Evolutionary conservation across 441 rosid genomes (phyloP).

Genomic region (Daphne laureola): DNA sequence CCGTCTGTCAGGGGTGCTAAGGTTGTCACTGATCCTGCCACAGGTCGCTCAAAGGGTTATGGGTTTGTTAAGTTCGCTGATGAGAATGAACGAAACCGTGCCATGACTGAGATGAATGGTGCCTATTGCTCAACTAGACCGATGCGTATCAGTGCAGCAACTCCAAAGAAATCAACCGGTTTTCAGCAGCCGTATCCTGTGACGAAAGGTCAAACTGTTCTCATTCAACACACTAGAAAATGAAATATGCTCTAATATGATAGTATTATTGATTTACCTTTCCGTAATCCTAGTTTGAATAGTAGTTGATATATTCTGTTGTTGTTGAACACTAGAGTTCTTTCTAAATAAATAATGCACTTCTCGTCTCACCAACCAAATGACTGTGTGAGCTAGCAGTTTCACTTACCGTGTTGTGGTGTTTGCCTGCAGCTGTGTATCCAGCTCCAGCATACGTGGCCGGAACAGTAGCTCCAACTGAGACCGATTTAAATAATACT

Average conservation of each 20-base stretch:
- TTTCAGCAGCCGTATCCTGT: slow-evolving; percentile 58
- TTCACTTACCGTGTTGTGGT: slow-evolving; percentile 5
- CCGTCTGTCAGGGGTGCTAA: slow-evolving; percentile 94
- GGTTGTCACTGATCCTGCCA: slow-evolving; percentile 90
- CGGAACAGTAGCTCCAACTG: slow-evolving; percentile 52
- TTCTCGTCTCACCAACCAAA: not conserved
- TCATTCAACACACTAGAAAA: slow-evolving; percentile 6
- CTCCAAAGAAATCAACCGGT: slow-evolving; percentile 68
- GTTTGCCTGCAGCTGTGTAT: slow-evolving; percentile 45
- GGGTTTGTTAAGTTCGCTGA: slow-evolving; percentile 90
- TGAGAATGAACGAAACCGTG: slow-evolving; percentile 79
- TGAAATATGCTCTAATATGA: not conserved
- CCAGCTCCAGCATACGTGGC: slow-evolving; percentile 56
- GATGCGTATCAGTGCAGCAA: slow-evolving; percentile 91
- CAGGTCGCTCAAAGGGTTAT: slow-evolving; percentile 96
- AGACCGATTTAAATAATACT: slow-evolving; percentile 68
- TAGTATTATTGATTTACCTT: not conserved
- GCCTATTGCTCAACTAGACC: slow-evolving; percentile 85
- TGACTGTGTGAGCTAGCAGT: not conserved
- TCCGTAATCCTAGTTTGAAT: not conserved
- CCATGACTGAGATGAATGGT: slow-evolving; percentile 96
- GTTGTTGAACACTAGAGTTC: slow-evolving; percentile 7
- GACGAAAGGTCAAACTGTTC: slow-evolving; percentile 41
- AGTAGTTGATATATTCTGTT: not conserved
- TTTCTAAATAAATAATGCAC: not conserved